Percentiles rank a stretch among this genome's conserved stretches.
These are phyloP conservation scores for Arthromyces matolae DNA, from an alignment of 768 basidiomycete genomes.

Conservation along the genomic window DNA sequence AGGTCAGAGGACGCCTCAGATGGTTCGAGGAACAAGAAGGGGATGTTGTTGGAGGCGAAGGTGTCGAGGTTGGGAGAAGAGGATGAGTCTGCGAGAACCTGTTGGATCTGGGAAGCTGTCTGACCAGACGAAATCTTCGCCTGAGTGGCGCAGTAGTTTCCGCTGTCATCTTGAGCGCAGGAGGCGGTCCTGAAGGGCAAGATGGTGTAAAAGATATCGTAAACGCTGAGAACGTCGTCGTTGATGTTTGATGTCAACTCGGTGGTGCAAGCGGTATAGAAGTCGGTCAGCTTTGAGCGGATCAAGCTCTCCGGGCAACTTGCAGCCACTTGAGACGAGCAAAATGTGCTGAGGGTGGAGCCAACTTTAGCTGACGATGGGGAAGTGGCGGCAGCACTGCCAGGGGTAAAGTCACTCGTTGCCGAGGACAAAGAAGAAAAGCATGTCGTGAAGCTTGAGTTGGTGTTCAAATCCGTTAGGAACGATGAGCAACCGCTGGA, in stretches of 20 bases:
- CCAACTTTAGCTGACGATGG: constrained; percentile 43
- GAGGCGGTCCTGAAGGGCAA: constrained; percentile 61
- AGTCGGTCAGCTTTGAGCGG: constrained; percentile 58
- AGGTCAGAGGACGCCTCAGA: constrained; percentile 45
- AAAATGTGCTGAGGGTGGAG: constrained; percentile 52
- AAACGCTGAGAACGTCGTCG: constrained; percentile 52
- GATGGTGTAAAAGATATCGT: constrained; percentile 79
- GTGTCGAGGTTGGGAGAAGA: constrained; percentile 55
- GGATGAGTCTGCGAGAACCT: constrained; percentile 26
- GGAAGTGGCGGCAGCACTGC: constrained; percentile 36
- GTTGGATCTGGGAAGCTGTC: constrained; percentile 22
- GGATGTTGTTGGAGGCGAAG: constrained; percentile 57
- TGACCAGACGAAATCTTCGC: constrained; percentile 33
- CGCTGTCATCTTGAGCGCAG: constrained; percentile 72
- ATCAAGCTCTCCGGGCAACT: constrained; percentile 58
- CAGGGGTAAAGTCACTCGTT: constrained; percentile 51
- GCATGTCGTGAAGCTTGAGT: constrained; percentile 58
- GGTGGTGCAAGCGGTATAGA: constrained; percentile 63
- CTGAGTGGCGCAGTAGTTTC: constrained; percentile 64
- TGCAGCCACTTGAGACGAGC: constrained; percentile 40
- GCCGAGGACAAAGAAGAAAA: constrained; percentile 57
- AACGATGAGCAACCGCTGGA: constrained; percentile 51
- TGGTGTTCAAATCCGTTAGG: constrained; percentile 58
- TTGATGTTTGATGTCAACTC: constrained; percentile 62
- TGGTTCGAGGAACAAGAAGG: constrained; percentile 76